phyloP scores from a whole-genome alignment of 768 basidiomycete genomes.

The Termitomyces sp. region DNA sequence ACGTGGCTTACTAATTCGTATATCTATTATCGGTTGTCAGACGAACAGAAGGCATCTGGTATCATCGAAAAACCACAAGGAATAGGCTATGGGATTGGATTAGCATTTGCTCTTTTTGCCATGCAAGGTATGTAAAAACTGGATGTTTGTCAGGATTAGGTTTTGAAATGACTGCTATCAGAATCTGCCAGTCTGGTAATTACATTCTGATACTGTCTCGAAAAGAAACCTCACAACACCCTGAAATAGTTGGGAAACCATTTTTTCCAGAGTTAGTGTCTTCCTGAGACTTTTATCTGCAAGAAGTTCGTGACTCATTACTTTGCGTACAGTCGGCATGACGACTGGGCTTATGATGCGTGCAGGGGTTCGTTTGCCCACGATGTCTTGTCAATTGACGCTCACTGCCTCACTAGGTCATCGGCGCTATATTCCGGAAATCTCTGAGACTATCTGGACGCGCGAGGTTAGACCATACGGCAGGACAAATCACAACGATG shows the following conservation, averaged over 20 bases:
- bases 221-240: background rate
- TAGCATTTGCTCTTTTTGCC: constrained; percentile 52
- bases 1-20: constrained; percentile 55
- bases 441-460: constrained; percentile 63
- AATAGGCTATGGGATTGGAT: constrained; percentile 59
- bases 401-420: constrained; percentile 24
- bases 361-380: constrained; percentile 38
- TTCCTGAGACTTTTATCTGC: background rate
- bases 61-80: constrained; percentile 37
- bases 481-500: constrained; percentile 68
- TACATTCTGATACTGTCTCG: background rate
- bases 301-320: background rate
- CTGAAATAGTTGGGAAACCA: constrained; percentile 39
- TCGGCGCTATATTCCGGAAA: constrained; percentile 58
- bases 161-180: constrained; percentile 9
- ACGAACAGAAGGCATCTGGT: constrained; percentile 31
- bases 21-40: constrained; percentile 31
- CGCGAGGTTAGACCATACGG: constrained; percentile 53
- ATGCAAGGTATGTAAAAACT: constrained; percentile 48
- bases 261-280: constrained; percentile 32
- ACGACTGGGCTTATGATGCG: constrained; percentile 45
- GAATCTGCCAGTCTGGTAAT: constrained; percentile 39
- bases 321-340: constrained; percentile 33
- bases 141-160: background rate
- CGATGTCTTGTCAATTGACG: background rate